A percentile compares a stretch with the other conserved stretches of the same genome.
Evolutionary conservation across 2,329 filamentous ascomycete genomes (phyloP).

Genomic region (Colletotrichum sp.): DNA sequence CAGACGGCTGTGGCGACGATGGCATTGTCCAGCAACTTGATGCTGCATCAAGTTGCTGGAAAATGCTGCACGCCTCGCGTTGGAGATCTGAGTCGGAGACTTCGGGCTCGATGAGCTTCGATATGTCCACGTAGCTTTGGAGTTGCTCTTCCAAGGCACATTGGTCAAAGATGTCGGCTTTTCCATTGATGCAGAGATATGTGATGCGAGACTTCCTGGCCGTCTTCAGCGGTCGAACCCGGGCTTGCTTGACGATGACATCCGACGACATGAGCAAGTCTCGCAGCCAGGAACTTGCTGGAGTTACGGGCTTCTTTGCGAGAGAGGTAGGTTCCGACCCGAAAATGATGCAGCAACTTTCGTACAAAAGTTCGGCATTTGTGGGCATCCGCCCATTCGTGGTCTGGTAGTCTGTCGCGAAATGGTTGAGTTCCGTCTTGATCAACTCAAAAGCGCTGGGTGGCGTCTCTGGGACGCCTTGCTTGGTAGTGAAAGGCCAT

Average conservation of each 20-base stretch:
- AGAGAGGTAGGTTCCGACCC: slow-evolving; percentile 16
- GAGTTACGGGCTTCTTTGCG: slow-evolving; percentile 17
- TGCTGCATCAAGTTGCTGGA: neutral
- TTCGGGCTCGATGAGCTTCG: neutral
- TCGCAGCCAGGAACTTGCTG: slow-evolving; percentile 26
- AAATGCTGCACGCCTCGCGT: slow-evolving; percentile 5
- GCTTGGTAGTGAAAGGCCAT: slow-evolving; percentile 31
- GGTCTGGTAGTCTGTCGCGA: neutral
- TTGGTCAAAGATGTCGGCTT: slow-evolving; percentile 10
- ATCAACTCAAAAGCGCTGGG: slow-evolving; percentile 14
- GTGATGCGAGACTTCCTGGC: slow-evolving; percentile 5
- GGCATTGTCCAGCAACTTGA: neutral
- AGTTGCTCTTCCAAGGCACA: slow-evolving; percentile 13
- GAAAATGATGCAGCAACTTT: slow-evolving; percentile 22
- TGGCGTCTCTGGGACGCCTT: slow-evolving; percentile 18
- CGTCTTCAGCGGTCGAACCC: neutral
- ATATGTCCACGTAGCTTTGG: slow-evolving; percentile 4
- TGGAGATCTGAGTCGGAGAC: neutral
- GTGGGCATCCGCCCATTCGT: neutral
- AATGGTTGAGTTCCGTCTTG: slow-evolving; percentile 11
- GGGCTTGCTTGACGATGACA: slow-evolving; percentile 22
- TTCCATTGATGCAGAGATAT: slow-evolving; percentile 16
- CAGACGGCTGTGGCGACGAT: neutral
- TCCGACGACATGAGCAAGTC: slow-evolving; percentile 24
- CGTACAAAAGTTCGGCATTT: slow-evolving; percentile 9